Percentiles rank a stretch among this genome's conserved stretches.
These are phyloP conservation scores for Syncephalastrum contaminatum DNA, from an alignment of 371 early-diverging fungal species.

Conservation along the genomic window DNA sequence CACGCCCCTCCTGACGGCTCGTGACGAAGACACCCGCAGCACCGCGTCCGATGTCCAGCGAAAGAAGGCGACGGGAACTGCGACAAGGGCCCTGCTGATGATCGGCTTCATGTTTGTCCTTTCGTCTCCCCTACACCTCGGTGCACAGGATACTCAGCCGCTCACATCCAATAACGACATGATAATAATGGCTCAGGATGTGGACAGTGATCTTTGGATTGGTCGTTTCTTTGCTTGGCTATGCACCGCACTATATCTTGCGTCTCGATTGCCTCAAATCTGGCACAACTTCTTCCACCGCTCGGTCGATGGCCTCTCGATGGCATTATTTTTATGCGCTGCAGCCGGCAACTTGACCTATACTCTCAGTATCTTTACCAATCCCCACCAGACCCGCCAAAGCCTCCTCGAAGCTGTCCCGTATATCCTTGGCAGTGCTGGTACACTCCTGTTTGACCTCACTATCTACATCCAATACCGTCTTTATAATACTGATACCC, in stretches of 20 bases:
- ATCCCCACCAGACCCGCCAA: conserved; percentile 48
- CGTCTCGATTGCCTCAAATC: conserved; percentile 71
- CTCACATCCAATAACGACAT: background rate
- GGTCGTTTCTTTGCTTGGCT: conserved; percentile 69
- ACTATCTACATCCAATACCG: conserved; percentile 63
- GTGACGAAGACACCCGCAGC: background rate
- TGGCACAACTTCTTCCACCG: conserved; percentile 56
- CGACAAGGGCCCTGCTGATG: conserved; percentile 1
- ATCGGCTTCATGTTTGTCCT: background rate
- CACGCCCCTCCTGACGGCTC: background rate
- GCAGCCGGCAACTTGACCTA: conserved; percentile 73
- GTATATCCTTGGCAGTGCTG: conserved; percentile 67
- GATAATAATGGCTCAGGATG: background rate
- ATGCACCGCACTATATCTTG: conserved; percentile 67
- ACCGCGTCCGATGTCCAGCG: background rate
- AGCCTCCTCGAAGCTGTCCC: conserved; percentile 56
- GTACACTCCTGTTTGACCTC: conserved; percentile 64
- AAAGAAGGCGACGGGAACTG: background rate
- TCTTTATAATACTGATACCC: conserved; percentile 11
- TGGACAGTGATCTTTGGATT: conserved; percentile 26
- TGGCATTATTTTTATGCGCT: conserved; percentile 71
- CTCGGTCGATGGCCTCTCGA: conserved; percentile 67
- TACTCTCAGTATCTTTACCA: conserved; percentile 59
- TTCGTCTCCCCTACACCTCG: background rate
- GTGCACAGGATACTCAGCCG: background rate